These are phyloP conservation scores for Colletotrichum liaoningense DNA, from an alignment of 2,329 filamentous ascomycete genomes.

Conservation along the genomic window DNA sequence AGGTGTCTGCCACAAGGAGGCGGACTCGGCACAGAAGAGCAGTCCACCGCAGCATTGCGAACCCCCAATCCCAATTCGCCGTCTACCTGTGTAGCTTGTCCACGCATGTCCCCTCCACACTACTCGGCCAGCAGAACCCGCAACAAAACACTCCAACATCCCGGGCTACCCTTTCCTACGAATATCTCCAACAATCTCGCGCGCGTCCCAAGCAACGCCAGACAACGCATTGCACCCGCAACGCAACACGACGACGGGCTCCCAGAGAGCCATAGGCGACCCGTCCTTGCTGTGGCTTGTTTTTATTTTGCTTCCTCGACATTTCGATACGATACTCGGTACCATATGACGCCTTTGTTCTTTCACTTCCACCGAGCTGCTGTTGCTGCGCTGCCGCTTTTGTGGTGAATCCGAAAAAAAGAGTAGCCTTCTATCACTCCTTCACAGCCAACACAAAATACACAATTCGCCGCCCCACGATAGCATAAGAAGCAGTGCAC, in stretches of 20 bases:
- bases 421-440: background rate
- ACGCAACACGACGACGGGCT: constrained; percentile 22
- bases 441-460: background rate
- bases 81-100: background rate
- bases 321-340: background rate
- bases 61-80: background rate
- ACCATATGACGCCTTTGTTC: constrained; percentile 18
- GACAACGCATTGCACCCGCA: constrained; percentile 25
- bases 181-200: constrained; percentile 27
- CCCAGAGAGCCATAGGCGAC: constrained; percentile 7
- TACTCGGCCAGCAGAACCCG: constrained; percentile 7
- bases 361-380: constrained; percentile 7
- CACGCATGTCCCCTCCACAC: constrained; percentile 14
- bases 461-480: background rate
- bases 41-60: background rate
- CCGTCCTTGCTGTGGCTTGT: constrained; percentile 4
- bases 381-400: constrained; percentile 17
- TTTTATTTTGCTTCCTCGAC: background rate
- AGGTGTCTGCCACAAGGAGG: background rate
- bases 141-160: constrained; percentile 32
- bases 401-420: background rate
- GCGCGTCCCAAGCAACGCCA: constrained; percentile 20
- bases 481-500: constrained; percentile 30
- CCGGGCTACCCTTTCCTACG: constrained; percentile 27
- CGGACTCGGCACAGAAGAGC: background rate